Percentiles rank a stretch among this genome's conserved stretches.
phyloP scores from a whole-genome alignment of 495 filamentous ascomycete genomes.

The Symbiotaphrina buchneri region DNA sequence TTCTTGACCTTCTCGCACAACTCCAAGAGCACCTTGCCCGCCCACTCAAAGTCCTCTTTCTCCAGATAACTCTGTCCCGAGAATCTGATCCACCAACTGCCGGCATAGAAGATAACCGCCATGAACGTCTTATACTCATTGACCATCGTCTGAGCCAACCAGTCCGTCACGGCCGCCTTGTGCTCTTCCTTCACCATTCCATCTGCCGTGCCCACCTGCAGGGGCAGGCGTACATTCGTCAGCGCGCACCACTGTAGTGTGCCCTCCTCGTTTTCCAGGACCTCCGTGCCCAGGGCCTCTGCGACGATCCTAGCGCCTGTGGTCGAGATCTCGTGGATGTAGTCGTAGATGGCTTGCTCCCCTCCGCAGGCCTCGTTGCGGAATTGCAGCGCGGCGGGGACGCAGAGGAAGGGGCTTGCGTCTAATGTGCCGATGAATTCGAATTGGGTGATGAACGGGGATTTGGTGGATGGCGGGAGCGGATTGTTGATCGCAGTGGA shows the following conservation, averaged over 20 bases:
- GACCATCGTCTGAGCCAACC: slow-evolving; percentile 3
- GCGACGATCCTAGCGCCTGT: slow-evolving; percentile 35
- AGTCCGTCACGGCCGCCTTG: neutral
- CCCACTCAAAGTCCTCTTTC: slow-evolving; percentile 53
- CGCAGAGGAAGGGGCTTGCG: slow-evolving; percentile 14
- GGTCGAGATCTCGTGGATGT: slow-evolving; percentile 30
- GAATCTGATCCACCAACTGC: slow-evolving; percentile 42
- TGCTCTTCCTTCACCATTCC: neutral
- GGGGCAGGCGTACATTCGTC: slow-evolving; percentile 52
- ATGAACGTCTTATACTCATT: slow-evolving; percentile 49
- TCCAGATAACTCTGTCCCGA: slow-evolving; percentile 69
- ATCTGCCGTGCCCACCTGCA: slow-evolving; percentile 16
- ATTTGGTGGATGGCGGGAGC: slow-evolving; percentile 10
- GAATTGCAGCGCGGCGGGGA: slow-evolving; percentile 14
- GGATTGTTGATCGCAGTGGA: slow-evolving; percentile 9
- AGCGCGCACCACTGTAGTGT: slow-evolving; percentile 27
- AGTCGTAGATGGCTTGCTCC: slow-evolving; percentile 40
- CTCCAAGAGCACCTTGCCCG: slow-evolving; percentile 30
- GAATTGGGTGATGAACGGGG: slow-evolving; percentile 13
- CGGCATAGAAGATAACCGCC: slow-evolving; percentile 32
- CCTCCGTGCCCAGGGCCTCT: slow-evolving; percentile 38
- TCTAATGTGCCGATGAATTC: slow-evolving; percentile 18
- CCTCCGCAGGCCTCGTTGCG: slow-evolving; percentile 26
- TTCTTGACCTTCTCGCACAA: slow-evolving; percentile 34
- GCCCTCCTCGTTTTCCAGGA: slow-evolving; percentile 33